These are phyloP conservation scores for Globisporangium emineosum DNA, from an alignment of 352 stramenopile genomes.

Conservation along the genomic window DNA sequence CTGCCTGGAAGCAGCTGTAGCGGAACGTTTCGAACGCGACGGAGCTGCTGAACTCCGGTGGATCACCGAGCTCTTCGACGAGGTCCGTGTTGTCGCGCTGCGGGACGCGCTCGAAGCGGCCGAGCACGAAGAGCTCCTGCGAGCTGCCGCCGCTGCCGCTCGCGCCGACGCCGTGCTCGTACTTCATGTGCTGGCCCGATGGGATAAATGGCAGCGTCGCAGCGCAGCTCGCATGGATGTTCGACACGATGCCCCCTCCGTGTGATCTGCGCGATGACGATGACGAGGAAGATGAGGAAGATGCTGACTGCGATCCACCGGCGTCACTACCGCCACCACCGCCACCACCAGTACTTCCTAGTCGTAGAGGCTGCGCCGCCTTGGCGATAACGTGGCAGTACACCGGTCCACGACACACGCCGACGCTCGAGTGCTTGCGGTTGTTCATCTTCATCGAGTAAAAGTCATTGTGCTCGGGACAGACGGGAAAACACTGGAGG, in stretches of 20 bases:
- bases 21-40: slow-evolving; percentile 70
- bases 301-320: not conserved
- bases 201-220: not conserved
- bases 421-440: slow-evolving; percentile 81
- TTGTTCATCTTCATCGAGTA: slow-evolving; percentile 91
- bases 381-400: slow-evolving; percentile 70
- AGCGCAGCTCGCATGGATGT: not conserved
- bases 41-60: slow-evolving; percentile 41
- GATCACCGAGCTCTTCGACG: slow-evolving; percentile 36
- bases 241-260: not conserved
- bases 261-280: not conserved
- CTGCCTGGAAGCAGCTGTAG: slow-evolving; percentile 77
- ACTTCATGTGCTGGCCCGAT: slow-evolving; percentile 59
- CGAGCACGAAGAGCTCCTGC: slow-evolving; percentile 70
- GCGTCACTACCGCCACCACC: not conserved
- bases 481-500: slow-evolving; percentile 85
- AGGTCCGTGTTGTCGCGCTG: slow-evolving; percentile 55
- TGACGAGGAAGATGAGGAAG: not conserved
- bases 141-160: slow-evolving; percentile 36
- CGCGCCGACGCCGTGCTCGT: slow-evolving; percentile 36
- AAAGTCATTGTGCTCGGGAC: slow-evolving; percentile 85
- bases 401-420: slow-evolving; percentile 74
- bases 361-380: slow-evolving; percentile 11
- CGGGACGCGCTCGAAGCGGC: slow-evolving; percentile 75
- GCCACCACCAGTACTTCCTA: not conserved